Conservation (phyloP, 352 stramenopile species). For the Nothophytophthora sp. region DNA sequence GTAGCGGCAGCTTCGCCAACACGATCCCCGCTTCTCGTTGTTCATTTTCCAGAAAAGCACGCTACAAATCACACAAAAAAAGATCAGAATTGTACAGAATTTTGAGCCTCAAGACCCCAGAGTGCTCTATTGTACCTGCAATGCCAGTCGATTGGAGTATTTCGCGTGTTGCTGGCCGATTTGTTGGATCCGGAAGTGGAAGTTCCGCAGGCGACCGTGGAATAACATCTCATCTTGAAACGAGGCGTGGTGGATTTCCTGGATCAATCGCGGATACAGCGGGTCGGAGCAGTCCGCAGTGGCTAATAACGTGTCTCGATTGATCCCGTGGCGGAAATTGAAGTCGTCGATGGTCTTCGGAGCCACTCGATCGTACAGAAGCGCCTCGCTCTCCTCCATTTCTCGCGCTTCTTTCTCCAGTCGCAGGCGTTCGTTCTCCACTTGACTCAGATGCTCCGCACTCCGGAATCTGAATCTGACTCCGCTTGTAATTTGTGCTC, state of each 20-base stretch:
- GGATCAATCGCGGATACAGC: constrained; percentile 49
- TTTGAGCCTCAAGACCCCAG: too few relatives aligned
- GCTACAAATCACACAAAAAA: constrained; percentile 27
- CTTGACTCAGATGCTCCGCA: constrained; percentile 34
- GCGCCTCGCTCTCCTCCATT: constrained; percentile 48
- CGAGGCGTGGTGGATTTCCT: constrained; percentile 54
- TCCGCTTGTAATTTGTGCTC: constrained; percentile 44
- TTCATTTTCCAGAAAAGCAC: constrained; percentile 49
- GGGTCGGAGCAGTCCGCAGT: constrained; percentile 31
- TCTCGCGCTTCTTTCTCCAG: constrained; percentile 69
- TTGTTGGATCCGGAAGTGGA: constrained; percentile 62
- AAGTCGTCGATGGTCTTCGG: constrained; percentile 71
- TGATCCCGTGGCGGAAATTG: constrained; percentile 70
- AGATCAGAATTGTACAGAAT: too few relatives aligned
- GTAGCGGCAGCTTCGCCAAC: constrained; percentile 52
- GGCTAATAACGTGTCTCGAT: constrained; percentile 29
- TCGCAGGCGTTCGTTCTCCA: constrained; percentile 65
- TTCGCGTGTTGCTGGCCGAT: constrained; percentile 42
- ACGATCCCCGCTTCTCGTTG: constrained; percentile 50
- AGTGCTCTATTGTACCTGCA: constrained; percentile 41
- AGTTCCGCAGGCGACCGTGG: constrained; percentile 69
- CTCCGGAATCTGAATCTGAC: constrained; percentile 35
- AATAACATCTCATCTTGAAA: constrained; percentile 74
- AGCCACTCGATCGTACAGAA: constrained; percentile 62
- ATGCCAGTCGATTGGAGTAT: constrained; percentile 38